Percentiles rank a stretch among this genome's conserved stretches.
phyloP scores from a whole-genome alignment of 176 grass and related monocot genomes.

The Aegilops longissima region DNA sequence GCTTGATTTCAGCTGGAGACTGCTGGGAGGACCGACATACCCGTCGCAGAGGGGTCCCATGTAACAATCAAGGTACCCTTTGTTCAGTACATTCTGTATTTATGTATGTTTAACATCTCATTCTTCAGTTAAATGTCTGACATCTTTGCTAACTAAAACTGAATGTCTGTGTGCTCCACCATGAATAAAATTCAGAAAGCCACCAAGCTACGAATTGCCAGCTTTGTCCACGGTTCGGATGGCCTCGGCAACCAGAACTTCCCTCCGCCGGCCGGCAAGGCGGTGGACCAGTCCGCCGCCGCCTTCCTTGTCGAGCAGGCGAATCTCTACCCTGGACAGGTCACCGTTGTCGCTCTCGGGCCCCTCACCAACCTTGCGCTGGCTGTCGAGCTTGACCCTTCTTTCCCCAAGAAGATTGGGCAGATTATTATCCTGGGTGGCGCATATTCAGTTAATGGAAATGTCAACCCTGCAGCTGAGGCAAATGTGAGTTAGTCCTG shows the following conservation, averaged over 20 bases:
- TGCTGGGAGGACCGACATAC: slow-evolving; percentile 70
- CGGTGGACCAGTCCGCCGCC: slow-evolving; percentile 57
- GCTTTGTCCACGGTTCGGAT: slow-evolving; percentile 79
- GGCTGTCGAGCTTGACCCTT: slow-evolving; percentile 78
- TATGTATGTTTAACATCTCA: not conserved
- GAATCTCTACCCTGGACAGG: slow-evolving; percentile 71
- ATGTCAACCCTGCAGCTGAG: slow-evolving; percentile 92
- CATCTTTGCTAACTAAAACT: not conserved
- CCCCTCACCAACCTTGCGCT: slow-evolving; percentile 93
- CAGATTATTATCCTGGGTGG: slow-evolving; percentile 93
- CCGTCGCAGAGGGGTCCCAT: slow-evolving; percentile 93
- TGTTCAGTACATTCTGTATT: not conserved
- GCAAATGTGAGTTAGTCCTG: slow-evolving; percentile 45
- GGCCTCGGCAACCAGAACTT: slow-evolving; percentile 93
- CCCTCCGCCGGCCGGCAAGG: slow-evolving; percentile 41
- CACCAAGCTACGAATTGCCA: slow-evolving; percentile 74
- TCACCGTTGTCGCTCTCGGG: slow-evolving; percentile 75
- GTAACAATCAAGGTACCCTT: slow-evolving; percentile 58
- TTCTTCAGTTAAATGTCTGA: not conserved
- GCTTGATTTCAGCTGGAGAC: slow-evolving; percentile 61
- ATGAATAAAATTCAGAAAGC: slow-evolving; percentile 57
- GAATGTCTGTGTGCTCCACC: not conserved
- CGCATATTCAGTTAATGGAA: slow-evolving; percentile 91
- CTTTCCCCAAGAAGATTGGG: slow-evolving; percentile 79
- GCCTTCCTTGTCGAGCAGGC: slow-evolving; percentile 83